Evolutionary conservation across 2,329 filamentous ascomycete species (phyloP).

Genomic region (Fusarium brachygibbosum): DNA sequence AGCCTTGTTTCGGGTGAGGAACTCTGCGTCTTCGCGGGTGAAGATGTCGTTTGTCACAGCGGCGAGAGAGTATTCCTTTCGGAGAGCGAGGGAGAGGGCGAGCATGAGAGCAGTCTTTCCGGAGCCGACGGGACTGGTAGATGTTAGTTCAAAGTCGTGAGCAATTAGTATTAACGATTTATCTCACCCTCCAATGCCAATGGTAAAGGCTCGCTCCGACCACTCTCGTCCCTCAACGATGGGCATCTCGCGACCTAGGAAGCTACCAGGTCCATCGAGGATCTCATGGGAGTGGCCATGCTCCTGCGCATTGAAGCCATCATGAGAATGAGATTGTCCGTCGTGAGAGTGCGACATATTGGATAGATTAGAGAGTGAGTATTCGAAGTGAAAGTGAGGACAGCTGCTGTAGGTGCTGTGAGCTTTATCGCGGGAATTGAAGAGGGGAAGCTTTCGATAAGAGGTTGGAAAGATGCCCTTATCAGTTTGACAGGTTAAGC

Average conservation of each 20-base stretch:
- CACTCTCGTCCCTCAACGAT: slow-evolving; percentile 90
- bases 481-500: slow-evolving; percentile 35
- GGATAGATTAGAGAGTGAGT: not conserved
- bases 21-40: slow-evolving; percentile 97
- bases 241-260: slow-evolving; percentile 90
- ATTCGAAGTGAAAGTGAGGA: not conserved
- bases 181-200: slow-evolving; percentile 95
- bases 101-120: slow-evolving; percentile 99
- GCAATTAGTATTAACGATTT: not conserved
- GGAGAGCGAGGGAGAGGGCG: slow-evolving; percentile 86
- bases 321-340: slow-evolving; percentile 69
- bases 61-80: slow-evolving; percentile 85
- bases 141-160: slow-evolving; percentile 1
- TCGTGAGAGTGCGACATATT: slow-evolving; percentile 67
- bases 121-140: slow-evolving; percentile 87
- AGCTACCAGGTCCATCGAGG: slow-evolving; percentile 92
- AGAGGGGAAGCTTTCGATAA: slow-evolving; percentile 32
- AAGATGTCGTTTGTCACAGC: slow-evolving; percentile 99
- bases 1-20: slow-evolving; percentile 88
- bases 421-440: not conserved
- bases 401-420: not conserved
- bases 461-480: slow-evolving; percentile 18
- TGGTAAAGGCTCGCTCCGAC: slow-evolving; percentile 90
- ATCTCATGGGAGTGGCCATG: slow-evolving; percentile 98
- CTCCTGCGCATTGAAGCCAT: slow-evolving; percentile 70